Base-by-base conservation (phyloP, 176 grass and related monocot genomes). In the Elymus sibiricus region DNA sequence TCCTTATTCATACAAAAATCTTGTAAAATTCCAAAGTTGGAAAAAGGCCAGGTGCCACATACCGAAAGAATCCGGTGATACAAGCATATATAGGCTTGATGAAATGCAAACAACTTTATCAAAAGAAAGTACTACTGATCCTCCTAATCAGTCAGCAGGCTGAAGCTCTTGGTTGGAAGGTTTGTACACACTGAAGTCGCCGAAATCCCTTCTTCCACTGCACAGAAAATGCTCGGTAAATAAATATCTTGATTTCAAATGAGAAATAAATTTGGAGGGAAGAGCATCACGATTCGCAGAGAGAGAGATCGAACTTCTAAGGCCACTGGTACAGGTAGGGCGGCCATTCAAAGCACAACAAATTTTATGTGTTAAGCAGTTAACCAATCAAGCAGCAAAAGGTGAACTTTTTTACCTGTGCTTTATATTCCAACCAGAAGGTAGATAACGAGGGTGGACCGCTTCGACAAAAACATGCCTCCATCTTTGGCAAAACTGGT, bases 131-230 rank as follows among this genome's bases (percentile, higher is more conserved):
- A 70, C 25, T 64, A 14, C 68, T 24, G 21, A 16, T 25, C 31
- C 34, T 53, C 68, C 81, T 90, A 88, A 79, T 78, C 40, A 56
- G 31, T 86, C 71, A 60, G 35, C 10, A 78, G 40, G 63, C 43
- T 82, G 80, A 79, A 74, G 78, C 64, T 51, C 55, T 77, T 86
- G 90, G 43, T 81, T 93, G 27, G 89, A 31, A 78, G 87, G 85
- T 61, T 88, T 98, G 87, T 98, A 95, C 24, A 98, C 95, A 75
- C 95, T 98, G 63, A 90, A 85, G 10, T 95, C 95, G 21, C 96
- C 93, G 0, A 95, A 98, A 79, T 98, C 96, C 51, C 93, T 88
- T 7, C 93, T 90, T 56, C 96, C 93, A 61, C 96, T 95, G 49
- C 47, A 83, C 83, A 85, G 7, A 79, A 83, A 2, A 74, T n/a